These are phyloP conservation scores for Chernovozyma aurita DNA, from an alignment of 1,139 yeast genomes.

Conservation along the genomic window DNA sequence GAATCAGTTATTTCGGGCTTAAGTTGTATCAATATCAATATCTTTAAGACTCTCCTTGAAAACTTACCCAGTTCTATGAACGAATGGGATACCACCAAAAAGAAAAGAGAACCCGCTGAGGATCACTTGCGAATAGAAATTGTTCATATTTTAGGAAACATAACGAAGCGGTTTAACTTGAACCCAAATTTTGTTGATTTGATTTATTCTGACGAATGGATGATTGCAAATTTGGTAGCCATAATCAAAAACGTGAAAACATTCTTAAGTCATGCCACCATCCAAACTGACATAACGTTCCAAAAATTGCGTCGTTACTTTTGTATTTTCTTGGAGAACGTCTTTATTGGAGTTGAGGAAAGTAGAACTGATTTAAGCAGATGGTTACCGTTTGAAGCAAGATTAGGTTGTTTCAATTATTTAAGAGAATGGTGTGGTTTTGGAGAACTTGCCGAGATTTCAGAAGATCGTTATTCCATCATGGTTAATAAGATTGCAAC, in stretches of 20 bases:
- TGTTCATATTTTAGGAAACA: conserved; percentile 66
- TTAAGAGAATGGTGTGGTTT: conserved; percentile 94
- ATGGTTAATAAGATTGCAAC: conserved; percentile 47
- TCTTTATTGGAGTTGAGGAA: conserved; percentile 48
- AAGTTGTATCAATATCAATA: conserved; percentile 85
- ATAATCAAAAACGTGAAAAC: conserved; percentile 63
- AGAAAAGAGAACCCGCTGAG: conserved; percentile 30
- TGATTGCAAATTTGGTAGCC: conserved; percentile 57
- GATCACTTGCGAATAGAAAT: conserved; percentile 69
- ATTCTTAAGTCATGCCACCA: conserved; percentile 52
- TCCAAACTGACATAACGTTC: conserved; percentile 67
- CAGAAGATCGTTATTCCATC: conserved; percentile 61
- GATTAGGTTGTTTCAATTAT: conserved; percentile 76
- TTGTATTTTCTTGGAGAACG: conserved; percentile 70
- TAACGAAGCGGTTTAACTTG: conserved; percentile 62
- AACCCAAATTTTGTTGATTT: conserved; percentile 24
- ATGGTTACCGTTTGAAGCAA: conserved; percentile 80
- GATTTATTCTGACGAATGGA: conserved; percentile 64
- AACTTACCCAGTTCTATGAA: conserved; percentile 62
- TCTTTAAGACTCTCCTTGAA: conserved; percentile 77
- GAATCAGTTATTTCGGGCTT: conserved; percentile 86
- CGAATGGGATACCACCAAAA: conserved; percentile 44
- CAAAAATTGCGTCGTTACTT: conserved; percentile 79
- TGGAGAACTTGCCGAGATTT: conserved; percentile 59
- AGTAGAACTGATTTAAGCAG: conserved; percentile 33